Evolutionary conservation across 129 eudicot species (phyloP), one percentile per base, ranked within the genome.

Genomic region (Oenanthe sinensis): DNA sequence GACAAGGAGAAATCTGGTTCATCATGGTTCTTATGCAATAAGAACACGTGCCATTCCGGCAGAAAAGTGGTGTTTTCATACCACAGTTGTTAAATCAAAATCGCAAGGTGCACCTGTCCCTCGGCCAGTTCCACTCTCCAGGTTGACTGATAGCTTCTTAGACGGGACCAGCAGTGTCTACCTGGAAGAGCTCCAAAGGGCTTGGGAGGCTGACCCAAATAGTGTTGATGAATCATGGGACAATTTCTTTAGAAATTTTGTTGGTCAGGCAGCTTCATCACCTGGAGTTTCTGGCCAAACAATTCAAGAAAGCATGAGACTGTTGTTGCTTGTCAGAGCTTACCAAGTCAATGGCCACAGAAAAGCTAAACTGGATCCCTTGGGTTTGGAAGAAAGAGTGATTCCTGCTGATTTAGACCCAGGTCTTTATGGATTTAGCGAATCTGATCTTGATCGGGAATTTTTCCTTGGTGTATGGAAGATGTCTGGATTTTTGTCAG

Each of bases 171-270:
- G 99, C 75, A 94, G 98, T 79, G 97, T 94, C 24, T 94, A 94
- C 70, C 86, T 94, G 15, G 98, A 94, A 81, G 99, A 91, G 86
- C 97, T 95, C 40, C 99, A 95, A 82, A 83, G 99, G 79, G 96
- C 97, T 14, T 95, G 99, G 99, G 99, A 95, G 80, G 87, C 89
- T 68, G 99, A 95, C 84, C 99, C 97, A 11, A 85, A 84, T 36
- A 95, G 97, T 70, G 99, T 92, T 74, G 99, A 95, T 78, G 97
- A 95, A 75, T 95, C 99, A n/a, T 95, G 99, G 99, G 99, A 95
- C 78, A 95, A 95, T 75, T 95, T 95, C 81, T 95, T 95, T 70
- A 85, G 92, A 79, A 95, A 92, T 77, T 95, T 92, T 75, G 97
- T 91, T 68, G 99, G 97, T 70, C 97, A 90, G 76, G 92, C 99